Evolutionary conservation across 768 basidiomycete species (phyloP).

Genomic region (Hygrocybe punicea): DNA sequence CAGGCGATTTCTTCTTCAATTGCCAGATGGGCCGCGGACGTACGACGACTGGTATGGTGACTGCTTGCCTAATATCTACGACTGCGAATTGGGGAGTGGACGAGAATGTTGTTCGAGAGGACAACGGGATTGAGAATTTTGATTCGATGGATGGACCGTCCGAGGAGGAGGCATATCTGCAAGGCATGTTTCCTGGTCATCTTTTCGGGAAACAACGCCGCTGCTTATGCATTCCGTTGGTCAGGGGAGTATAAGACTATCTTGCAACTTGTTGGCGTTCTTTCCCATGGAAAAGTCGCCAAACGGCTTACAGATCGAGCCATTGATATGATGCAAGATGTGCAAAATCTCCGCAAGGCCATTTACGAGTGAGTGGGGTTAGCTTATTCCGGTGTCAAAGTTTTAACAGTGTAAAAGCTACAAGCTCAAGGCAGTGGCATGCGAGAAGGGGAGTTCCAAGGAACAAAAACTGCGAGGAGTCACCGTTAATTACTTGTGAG

Average conservation of each 20-base stretch:
- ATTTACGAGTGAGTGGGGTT: slow-evolving; percentile 76
- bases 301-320: slow-evolving; percentile 87
- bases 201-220: background rate
- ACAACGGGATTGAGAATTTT: slow-evolving; percentile 42
- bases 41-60: slow-evolving; percentile 96
- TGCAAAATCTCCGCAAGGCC: slow-evolving; percentile 93
- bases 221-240: background rate
- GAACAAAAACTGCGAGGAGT: slow-evolving; percentile 69
- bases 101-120: slow-evolving; percentile 34
- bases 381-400: too few species aligned
- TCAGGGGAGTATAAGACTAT: slow-evolving; percentile 98
- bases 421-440: slow-evolving; percentile 84
- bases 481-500: slow-evolving; percentile 85
- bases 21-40: slow-evolving; percentile 94
- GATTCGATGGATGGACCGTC: slow-evolving; percentile 78
- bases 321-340: slow-evolving; percentile 91
- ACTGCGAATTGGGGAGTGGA: slow-evolving; percentile 56
- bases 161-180: slow-evolving; percentile 84
- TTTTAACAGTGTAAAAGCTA: slow-evolving; percentile 49
- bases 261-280: slow-evolving; percentile 86
- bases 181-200: slow-evolving; percentile 47
- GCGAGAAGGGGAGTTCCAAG: slow-evolving; percentile 74
- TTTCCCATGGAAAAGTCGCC: slow-evolving; percentile 88
- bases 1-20: slow-evolving; percentile 87
- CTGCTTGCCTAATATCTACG: slow-evolving; percentile 81